These are phyloP conservation scores for Xerophyta viscosa DNA, from an alignment of 106 monocot genomes.

Conservation along the genomic window DNA sequence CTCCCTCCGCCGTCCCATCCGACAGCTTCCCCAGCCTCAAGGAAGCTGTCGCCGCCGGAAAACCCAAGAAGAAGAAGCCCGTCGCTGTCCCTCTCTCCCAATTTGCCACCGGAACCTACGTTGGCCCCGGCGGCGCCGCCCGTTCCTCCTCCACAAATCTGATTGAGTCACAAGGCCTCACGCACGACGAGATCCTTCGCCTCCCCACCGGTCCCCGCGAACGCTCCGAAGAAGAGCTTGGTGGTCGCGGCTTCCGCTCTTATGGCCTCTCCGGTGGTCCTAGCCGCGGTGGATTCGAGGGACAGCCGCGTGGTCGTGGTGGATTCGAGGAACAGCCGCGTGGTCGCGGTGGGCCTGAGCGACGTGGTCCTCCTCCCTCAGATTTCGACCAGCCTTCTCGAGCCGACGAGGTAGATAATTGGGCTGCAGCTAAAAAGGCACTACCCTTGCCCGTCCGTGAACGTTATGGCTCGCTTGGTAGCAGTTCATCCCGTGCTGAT, in stretches of 20 bases:
- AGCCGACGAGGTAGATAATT: constrained; percentile 82
- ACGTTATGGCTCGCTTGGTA: constrained; percentile 39
- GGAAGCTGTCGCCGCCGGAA: constrained; percentile 47
- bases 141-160: neutral
- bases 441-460: too few relatives aligned
- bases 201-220: constrained; percentile 84
- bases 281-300: constrained; percentile 8
- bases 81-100: constrained; percentile 47
- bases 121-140: constrained; percentile 19
- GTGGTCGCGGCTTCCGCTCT: constrained; percentile 57
- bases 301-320: constrained; percentile 27
- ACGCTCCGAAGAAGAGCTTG: constrained; percentile 71
- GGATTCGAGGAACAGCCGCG: too few relatives aligned
- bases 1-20: constrained; percentile 68
- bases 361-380: too few relatives aligned
- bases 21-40: constrained; percentile 72
- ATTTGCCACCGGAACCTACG: constrained; percentile 36
- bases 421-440: constrained; percentile 66
- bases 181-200: constrained; percentile 49
- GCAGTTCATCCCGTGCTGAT: constrained; percentile 40
- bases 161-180: constrained; percentile 38
- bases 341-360: too few relatives aligned
- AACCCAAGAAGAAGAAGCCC: constrained; percentile 83
- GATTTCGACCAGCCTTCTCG: constrained; percentile 67
- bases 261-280: constrained; percentile 25